A percentile compares a stretch with the other conserved stretches of the same genome.
phyloP scores from a whole-genome alignment of 371 early-diverging fungal genomes.

The Apophysomyces elegans region DNA sequence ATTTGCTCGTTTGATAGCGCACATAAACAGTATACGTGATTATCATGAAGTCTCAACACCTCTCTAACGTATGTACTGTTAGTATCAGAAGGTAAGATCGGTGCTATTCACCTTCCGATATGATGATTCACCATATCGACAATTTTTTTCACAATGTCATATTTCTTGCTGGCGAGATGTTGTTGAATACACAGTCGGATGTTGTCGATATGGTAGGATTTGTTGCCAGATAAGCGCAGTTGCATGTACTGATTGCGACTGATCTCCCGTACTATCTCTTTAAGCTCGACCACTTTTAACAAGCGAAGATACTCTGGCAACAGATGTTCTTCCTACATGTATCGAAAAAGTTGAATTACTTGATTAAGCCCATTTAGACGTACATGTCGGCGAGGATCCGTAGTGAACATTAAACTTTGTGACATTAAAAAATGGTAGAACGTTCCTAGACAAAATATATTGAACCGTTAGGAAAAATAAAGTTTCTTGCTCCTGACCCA shows the following conservation, averaged over 20 bases:
- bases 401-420: background rate
- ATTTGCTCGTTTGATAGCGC: background rate
- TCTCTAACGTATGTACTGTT: background rate
- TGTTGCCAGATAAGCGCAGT: background rate
- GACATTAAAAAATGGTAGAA: background rate
- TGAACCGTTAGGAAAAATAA: no score
- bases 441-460: no score
- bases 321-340: background rate
- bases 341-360: background rate
- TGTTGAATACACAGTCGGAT: background rate
- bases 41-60: background rate
- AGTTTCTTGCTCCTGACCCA: no score
- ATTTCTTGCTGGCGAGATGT: background rate
- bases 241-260: background rate
- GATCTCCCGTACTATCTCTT: constrained; percentile 6
- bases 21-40: background rate
- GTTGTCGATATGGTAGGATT: background rate
- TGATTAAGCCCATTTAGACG: background rate
- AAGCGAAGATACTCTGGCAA: background rate
- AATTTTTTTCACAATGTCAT: background rate
- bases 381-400: background rate
- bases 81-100: background rate
- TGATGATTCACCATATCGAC: background rate
- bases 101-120: background rate
- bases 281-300: background rate